Evolutionary conservation across 495 filamentous ascomycete species (phyloP).

Genomic region (Xylaria nigripes): DNA sequence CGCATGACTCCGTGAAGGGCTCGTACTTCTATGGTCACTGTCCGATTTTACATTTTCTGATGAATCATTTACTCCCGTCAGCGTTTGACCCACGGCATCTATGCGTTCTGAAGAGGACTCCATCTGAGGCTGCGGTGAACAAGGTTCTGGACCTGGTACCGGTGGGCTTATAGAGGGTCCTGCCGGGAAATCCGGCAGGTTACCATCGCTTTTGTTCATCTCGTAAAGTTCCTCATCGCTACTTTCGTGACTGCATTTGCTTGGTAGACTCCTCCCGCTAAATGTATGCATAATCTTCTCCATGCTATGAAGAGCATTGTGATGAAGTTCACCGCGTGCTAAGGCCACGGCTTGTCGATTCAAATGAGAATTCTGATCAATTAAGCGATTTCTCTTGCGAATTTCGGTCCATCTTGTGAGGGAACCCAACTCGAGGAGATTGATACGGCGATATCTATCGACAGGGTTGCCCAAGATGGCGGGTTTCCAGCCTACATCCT

Average conservation of each 20-base stretch:
- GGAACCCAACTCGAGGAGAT: constrained; percentile 54
- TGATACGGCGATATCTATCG: constrained; percentile 56
- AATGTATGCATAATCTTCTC: constrained; percentile 25
- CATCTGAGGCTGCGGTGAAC: constrained; percentile 13
- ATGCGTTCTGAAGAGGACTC: constrained; percentile 20
- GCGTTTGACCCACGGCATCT: constrained; percentile 29
- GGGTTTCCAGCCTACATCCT: constrained; percentile 54
- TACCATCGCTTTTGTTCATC: neutral
- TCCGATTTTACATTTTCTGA: constrained; percentile 8
- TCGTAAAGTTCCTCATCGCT: constrained; percentile 12
- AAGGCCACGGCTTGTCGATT: constrained; percentile 33
- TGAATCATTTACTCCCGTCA: constrained; percentile 15
- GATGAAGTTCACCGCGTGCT: constrained; percentile 27
- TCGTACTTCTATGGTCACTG: constrained; percentile 11
- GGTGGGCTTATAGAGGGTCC: constrained; percentile 15
- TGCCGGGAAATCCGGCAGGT: neutral
- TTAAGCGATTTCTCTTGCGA: constrained; percentile 54
- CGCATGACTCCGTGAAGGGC: constrained; percentile 11
- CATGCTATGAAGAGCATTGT: constrained; percentile 12
- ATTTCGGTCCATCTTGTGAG: constrained; percentile 64
- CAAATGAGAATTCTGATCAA: constrained; percentile 35
- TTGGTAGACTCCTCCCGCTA: constrained; percentile 27
- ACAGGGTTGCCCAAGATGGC: constrained; percentile 60
- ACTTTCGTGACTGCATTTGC: constrained; percentile 25
- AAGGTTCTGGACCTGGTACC: constrained; percentile 14